Evolutionary conservation across 2,329 filamentous ascomycete species (phyloP).

Genomic region (Hymenoscyphus occultus): DNA sequence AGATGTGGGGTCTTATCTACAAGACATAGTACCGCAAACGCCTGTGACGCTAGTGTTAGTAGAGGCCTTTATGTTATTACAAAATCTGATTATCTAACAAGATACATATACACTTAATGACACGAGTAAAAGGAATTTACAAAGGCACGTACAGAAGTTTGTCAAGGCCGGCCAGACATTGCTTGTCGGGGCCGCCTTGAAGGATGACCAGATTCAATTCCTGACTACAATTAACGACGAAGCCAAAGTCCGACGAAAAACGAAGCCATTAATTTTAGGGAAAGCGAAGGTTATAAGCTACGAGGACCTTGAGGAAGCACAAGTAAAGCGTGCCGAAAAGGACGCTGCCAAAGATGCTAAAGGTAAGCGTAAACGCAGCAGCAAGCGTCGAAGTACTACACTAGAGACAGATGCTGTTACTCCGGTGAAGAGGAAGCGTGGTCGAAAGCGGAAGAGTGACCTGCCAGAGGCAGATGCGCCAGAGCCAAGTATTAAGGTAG

Average conservation of each 20-base stretch:
- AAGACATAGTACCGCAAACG: constrained; percentile 20
- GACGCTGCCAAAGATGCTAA: no score
- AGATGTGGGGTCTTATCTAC: neutral
- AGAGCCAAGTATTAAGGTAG: no score
- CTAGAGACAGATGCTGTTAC: no score
- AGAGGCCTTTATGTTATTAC: constrained; percentile 17
- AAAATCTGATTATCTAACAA: constrained; percentile 27
- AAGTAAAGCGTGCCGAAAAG: constrained; percentile 21
- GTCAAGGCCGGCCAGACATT: constrained; percentile 30
- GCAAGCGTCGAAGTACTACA: no score
- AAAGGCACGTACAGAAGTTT: constrained; percentile 30
- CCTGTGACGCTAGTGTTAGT: no score
- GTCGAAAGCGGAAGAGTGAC: no score
- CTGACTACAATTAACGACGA: constrained; percentile 28
- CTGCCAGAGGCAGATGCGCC: no score
- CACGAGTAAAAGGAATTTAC: constrained; percentile 26
- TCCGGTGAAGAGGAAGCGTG: no score
- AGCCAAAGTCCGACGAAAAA: constrained; percentile 23
- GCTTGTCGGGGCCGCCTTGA: constrained; percentile 19
- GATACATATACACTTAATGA: constrained; percentile 29
- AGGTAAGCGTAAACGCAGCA: no score
- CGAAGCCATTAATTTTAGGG: constrained; percentile 18
- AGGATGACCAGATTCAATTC: constrained; percentile 32
- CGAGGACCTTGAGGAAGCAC: constrained; percentile 31
- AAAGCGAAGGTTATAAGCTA: constrained; percentile 36